A percentile compares a stretch with the other conserved stretches of the same genome.
phyloP scores from a whole-genome alignment of 78 protist genomes.

The Diacronema lutheri region DNA sequence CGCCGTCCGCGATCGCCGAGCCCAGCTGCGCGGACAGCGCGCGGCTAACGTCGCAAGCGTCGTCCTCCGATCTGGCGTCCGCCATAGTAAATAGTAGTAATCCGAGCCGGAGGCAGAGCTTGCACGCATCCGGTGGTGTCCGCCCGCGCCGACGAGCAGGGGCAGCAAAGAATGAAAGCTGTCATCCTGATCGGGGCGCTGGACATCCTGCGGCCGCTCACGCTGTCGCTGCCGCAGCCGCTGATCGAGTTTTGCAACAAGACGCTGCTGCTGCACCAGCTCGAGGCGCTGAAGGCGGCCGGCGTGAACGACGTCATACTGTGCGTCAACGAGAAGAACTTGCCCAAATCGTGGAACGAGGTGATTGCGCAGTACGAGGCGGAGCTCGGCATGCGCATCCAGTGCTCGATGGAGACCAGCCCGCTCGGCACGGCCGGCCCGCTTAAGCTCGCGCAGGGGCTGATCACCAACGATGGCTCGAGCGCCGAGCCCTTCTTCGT shows the following conservation, averaged over 20 bases:
- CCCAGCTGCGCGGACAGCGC: too few relatives aligned
- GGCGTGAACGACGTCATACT: background rate
- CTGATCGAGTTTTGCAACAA: background rate
- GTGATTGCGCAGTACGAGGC: background rate
- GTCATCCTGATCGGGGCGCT: background rate
- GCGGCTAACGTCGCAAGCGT: too few relatives aligned
- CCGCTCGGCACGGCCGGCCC: conserved; percentile 2
- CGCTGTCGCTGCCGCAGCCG: background rate
- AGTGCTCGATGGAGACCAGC: background rate
- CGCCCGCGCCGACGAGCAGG: too few relatives aligned
- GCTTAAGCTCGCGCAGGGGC: conserved; percentile 3
- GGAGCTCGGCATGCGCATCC: background rate
- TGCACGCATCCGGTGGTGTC: too few relatives aligned
- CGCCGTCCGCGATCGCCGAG: too few relatives aligned
- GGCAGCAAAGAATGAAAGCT: too few relatives aligned
- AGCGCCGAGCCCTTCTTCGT: background rate
- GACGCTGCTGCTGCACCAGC: background rate
- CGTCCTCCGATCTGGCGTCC: too few relatives aligned
- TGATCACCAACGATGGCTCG: background rate
- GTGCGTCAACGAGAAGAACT: background rate
- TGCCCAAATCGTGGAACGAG: background rate
- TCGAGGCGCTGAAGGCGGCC: conserved; percentile 3
- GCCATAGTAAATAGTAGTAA: too few relatives aligned
- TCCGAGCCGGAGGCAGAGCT: too few relatives aligned
- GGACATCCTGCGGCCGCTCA: background rate